These are phyloP conservation scores for Salvia sclarea DNA, from an alignment of 305 asterid species.

Conservation along the genomic window DNA sequence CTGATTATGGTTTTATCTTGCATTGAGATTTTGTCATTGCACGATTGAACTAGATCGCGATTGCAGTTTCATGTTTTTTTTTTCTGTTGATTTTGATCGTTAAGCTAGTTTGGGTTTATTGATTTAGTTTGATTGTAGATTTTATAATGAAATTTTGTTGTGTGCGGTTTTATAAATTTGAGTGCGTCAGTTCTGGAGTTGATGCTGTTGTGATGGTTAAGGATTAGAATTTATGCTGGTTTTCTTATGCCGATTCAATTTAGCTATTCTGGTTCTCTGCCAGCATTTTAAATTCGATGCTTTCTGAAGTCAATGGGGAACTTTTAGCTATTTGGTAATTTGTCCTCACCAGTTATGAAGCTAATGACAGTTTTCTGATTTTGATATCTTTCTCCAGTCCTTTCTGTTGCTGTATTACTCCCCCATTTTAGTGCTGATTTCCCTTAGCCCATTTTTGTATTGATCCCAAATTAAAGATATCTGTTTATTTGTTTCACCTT, in stretches of 20 bases:
- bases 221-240: slow-evolving; percentile 12
- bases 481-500: background rate
- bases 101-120: background rate
- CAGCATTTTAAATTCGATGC: background rate
- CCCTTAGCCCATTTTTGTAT: background rate
- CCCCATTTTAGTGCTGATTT: slow-evolving; percentile 5
- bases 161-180: slow-evolving; percentile 16
- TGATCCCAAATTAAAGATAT: background rate
- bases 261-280: background rate
- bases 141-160: background rate
- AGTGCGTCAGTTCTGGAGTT: slow-evolving; percentile 22
- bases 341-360: background rate
- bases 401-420: slow-evolving; percentile 1
- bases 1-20: slow-evolving; percentile 1
- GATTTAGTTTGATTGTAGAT: background rate
- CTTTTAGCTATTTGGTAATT: background rate
- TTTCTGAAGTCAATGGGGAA: background rate
- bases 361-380: slow-evolving; percentile 13
- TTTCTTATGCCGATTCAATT: background rate
- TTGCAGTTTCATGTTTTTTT: slow-evolving; percentile 6
- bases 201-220: slow-evolving; percentile 2
- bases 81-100: slow-evolving; percentile 8
- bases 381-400: background rate
- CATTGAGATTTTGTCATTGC: slow-evolving; percentile 23
- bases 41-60: slow-evolving; percentile 32